Conservation (phyloP, 1,139 yeast species). For the Saccharomycopsis hybrid region DNA sequence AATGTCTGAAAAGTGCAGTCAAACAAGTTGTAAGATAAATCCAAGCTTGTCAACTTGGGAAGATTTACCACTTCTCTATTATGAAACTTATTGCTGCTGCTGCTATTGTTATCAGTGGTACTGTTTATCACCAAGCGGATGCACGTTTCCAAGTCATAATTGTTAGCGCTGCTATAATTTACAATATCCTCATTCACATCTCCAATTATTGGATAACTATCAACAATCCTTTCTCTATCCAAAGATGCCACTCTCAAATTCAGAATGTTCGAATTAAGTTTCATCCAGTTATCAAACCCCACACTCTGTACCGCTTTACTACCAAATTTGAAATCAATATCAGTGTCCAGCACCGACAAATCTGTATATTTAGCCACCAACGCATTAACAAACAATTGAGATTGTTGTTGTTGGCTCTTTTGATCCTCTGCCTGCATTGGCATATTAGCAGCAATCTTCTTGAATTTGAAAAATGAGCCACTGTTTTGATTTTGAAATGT, state of each 20-base stretch:
- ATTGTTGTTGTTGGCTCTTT: background rate
- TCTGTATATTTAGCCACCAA: constrained; percentile 43
- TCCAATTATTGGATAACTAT: constrained; percentile 10
- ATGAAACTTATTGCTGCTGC: background rate
- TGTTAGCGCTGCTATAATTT: background rate
- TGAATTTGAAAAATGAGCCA: constrained; percentile 16
- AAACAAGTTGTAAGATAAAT: constrained; percentile 58
- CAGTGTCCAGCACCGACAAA: constrained; percentile 24
- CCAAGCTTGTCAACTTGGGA: constrained; percentile 38
- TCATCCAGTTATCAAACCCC: constrained; percentile 57
- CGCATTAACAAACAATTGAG: constrained; percentile 39
- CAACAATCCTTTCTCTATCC: constrained; percentile 33
- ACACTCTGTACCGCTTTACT: constrained; percentile 50
- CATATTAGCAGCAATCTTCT: background rate
- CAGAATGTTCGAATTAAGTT: constrained; percentile 41
- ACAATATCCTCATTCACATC: background rate
- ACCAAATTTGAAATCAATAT: constrained; percentile 38
- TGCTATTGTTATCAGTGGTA: background rate
- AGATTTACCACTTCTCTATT: constrained; percentile 19
- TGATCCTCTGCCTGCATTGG: background rate
- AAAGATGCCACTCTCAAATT: constrained; percentile 46
- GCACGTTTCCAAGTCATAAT: background rate
- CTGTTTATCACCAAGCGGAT: background rate
- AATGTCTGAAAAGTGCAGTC: constrained; percentile 36
- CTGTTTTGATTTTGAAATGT: constrained; percentile 18